Evolutionary conservation across 371 early-diverging fungal genomes (phyloP).

Genomic region (Mucor sp.): DNA sequence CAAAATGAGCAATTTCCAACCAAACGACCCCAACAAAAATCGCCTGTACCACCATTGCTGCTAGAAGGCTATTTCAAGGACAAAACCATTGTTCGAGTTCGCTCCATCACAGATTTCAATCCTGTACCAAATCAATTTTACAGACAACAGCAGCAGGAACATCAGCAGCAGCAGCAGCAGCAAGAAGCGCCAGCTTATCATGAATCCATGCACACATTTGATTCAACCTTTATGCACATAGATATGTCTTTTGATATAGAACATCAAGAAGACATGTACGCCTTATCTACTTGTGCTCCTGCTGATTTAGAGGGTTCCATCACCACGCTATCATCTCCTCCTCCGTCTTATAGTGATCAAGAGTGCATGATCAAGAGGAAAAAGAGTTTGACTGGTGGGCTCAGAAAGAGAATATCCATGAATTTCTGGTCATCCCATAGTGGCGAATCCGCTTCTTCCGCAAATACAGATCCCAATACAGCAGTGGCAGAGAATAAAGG

Average conservation of each 20-base stretch:
- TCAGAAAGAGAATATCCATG: neutral
- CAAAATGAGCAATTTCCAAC: slow-evolving; percentile 5
- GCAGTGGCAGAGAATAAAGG: neutral
- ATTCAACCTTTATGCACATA: neutral
- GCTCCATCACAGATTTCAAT: slow-evolving; percentile 9
- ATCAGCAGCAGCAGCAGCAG: neutral
- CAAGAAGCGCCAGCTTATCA: neutral
- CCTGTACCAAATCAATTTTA: slow-evolving; percentile 8
- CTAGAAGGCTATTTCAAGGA: neutral
- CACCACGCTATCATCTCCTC: neutral
- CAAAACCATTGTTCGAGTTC: neutral
- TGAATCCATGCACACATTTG: neutral
- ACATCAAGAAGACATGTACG: slow-evolving; percentile 1
- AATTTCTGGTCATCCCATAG: neutral
- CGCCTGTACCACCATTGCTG: neutral
- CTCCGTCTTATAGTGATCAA: slow-evolving; percentile 4
- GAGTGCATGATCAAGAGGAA: neutral
- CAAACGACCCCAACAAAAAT: neutral
- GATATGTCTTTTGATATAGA: slow-evolving; percentile 1
- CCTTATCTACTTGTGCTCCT: neutral
- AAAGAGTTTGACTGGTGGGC: neutral
- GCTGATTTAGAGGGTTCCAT: neutral
- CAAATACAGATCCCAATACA: neutral
- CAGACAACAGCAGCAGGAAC: neutral
- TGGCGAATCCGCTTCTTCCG: neutral